Base-by-base conservation (phyloP, 805 yeast species). In the Starmerella lactis-condensi region DNA sequence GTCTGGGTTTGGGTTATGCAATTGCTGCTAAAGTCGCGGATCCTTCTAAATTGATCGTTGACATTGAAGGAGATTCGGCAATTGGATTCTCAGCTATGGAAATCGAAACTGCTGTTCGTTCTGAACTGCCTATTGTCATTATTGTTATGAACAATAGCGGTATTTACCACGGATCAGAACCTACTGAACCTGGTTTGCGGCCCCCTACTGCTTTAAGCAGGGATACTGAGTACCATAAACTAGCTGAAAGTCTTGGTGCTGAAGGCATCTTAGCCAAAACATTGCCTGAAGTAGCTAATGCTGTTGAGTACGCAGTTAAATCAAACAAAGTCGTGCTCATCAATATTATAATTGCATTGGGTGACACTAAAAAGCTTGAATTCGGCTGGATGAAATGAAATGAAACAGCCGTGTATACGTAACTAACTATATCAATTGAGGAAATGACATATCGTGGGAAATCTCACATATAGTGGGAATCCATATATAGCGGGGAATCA, bases 41-140 rank as follows among this genome's bases (percentile, higher is more conserved):
- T 9, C 69, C 68, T 1, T 43, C 52, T 1, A 53, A 58, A 26
- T 48, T 54, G 5, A 69, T 72, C 0, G 50, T 75, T 3, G 67
- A 73, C 5, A 67, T 74, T 19, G 75, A 71, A 47, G 83, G 82
- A 5, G 82, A 75, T 47, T 73, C 82, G 1, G 82, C 82, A 2
- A 71, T 74, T 54, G 82, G 82, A 2, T 74, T 74, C 45, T 67
- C 75, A 5, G 78, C 69, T 0, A 62, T 72, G 61, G 83, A 74
- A 41, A 39, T 74, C n/a, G 82, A 75, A 44, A 74, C 83, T 0
- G 67, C 75, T 1, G 67, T 66, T 4, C 53, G 82, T 25, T 51
- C 60, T 17, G 45, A 57, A 3, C 49, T 73, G 15, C 73, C 74
- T 2, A 51, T 72, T 40, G 51, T 72, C 5, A 54, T 74, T 7